Conservation (phyloP, 1,139 yeast species). For the Kazachstania sp. region DNA sequence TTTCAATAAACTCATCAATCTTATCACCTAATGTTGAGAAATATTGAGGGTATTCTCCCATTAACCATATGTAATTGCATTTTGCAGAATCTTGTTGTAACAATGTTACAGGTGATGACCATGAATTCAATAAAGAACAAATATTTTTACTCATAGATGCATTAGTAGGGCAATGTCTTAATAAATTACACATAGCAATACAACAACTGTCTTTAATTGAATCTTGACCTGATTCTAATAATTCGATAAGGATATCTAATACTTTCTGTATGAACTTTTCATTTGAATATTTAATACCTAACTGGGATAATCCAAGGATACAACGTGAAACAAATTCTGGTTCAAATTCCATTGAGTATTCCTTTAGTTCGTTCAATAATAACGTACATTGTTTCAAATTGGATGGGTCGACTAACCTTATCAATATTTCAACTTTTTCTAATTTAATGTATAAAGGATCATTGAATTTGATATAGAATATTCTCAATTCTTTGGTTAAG, state of each 20-base stretch:
- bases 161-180: slow-evolving; percentile 71
- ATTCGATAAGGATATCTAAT: slow-evolving; percentile 65
- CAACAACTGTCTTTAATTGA: slow-evolving; percentile 74
- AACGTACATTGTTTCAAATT: slow-evolving; percentile 59
- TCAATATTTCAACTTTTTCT: slow-evolving; percentile 86
- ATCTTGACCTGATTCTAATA: slow-evolving; percentile 64
- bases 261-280: slow-evolving; percentile 39
- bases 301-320: slow-evolving; percentile 75
- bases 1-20: slow-evolving; percentile 44
- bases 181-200: slow-evolving; percentile 65
- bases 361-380: slow-evolving; percentile 77
- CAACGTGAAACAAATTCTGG: slow-evolving; percentile 79
- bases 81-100: slow-evolving; percentile 27
- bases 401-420: slow-evolving; percentile 52
- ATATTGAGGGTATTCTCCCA: slow-evolving; percentile 80
- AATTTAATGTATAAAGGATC: slow-evolving; percentile 91
- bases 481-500: slow-evolving; percentile 72
- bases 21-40: slow-evolving; percentile 47
- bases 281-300: slow-evolving; percentile 70
- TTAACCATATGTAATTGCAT: slow-evolving; percentile 63
- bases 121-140: slow-evolving; percentile 24
- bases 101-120: slow-evolving; percentile 22
- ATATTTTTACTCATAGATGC: slow-evolving; percentile 18
- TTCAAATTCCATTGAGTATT: slow-evolving; percentile 91
- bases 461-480: slow-evolving; percentile 86